Conservation (phyloP, 108 stramenopile species). For the Mediolabrus comicus region DNA sequence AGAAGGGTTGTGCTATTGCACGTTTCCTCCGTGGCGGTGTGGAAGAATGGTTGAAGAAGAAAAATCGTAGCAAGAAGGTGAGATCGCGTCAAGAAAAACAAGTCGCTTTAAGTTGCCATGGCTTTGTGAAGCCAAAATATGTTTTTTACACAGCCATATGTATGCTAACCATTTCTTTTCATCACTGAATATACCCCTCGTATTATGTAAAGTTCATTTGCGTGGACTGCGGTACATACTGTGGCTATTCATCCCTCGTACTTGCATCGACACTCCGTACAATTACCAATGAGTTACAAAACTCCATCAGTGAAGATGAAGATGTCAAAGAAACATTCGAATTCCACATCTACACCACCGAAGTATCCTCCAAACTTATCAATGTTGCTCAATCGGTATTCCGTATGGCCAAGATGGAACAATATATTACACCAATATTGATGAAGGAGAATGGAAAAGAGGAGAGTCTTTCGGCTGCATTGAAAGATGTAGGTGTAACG, state of each 20-base stretch:
- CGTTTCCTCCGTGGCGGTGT: slow-evolving; percentile 32
- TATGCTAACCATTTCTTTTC: too few species aligned
- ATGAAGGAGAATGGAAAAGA: slow-evolving; percentile 9
- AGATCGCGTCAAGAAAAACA: too few species aligned
- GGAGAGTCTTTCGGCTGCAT: not conserved
- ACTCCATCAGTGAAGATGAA: not conserved
- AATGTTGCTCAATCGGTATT: slow-evolving; percentile 32
- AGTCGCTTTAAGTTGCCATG: too few species aligned
- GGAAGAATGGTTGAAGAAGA: not conserved
- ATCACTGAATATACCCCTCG: too few species aligned
- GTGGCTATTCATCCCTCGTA: slow-evolving; percentile 79
- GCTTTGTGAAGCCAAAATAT: too few species aligned
- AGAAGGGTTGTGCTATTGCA: slow-evolving; percentile 62
- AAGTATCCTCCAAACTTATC: slow-evolving; percentile 24
- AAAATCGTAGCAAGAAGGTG: not conserved
- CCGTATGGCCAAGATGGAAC: slow-evolving; percentile 33
- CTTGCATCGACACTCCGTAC: slow-evolving; percentile 36
- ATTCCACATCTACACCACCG: slow-evolving; percentile 34
- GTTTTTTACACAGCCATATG: too few species aligned
- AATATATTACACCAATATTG: slow-evolving; percentile 29
- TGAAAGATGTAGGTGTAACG: not conserved
- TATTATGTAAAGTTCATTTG: slow-evolving; percentile 41
- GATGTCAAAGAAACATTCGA: slow-evolving; percentile 11
- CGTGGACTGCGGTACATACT: slow-evolving; percentile 88
- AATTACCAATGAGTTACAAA: not conserved